Percentiles rank a stretch among this genome's conserved stretches.
Conservation (phyloP, 2,329 filamentous ascomycete species). For the Herpotrichia juniperi region DNA sequence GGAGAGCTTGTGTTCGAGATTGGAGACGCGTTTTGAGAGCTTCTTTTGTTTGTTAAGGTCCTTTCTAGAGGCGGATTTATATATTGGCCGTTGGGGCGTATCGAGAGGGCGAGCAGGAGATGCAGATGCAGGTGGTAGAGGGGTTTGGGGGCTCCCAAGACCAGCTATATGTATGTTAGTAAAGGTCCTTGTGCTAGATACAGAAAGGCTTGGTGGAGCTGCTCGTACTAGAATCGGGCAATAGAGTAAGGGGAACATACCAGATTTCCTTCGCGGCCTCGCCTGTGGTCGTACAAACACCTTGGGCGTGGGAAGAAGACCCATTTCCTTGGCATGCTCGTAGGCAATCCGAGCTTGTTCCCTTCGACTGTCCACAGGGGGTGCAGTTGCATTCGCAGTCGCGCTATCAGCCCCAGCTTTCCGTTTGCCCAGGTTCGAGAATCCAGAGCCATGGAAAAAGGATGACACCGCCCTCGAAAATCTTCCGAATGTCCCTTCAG, state of each 20-base stretch:
- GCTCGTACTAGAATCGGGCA: not conserved
- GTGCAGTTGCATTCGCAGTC: constrained; percentile 3
- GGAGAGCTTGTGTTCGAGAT: constrained; percentile 64
- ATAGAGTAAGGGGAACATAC: constrained; percentile 8
- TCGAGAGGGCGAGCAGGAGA: not conserved
- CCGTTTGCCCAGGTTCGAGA: constrained; percentile 37
- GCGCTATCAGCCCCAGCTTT: constrained; percentile 31
- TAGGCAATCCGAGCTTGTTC: constrained; percentile 38
- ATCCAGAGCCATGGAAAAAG: constrained; percentile 23
- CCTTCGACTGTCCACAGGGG: constrained; percentile 31
- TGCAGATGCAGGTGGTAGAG: not conserved
- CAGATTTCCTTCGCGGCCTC: constrained; percentile 19
- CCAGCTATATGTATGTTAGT: not conserved
- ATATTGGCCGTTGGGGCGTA: constrained; percentile 41
- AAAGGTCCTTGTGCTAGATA: not conserved
- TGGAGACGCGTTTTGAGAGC: constrained; percentile 64
- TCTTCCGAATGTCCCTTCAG: constrained; percentile 33
- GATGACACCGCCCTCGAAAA: constrained; percentile 33
- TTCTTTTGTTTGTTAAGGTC: constrained; percentile 64
- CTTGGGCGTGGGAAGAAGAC: constrained; percentile 41
- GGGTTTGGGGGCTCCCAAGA: not conserved
- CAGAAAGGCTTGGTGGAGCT: not conserved
- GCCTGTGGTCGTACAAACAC: constrained; percentile 34
- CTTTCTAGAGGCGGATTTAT: constrained; percentile 59
- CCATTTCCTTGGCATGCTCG: constrained; percentile 36